Base-by-base conservation (phyloP, 176 grass and related monocot species). In the Metroxylon sagu region DNA sequence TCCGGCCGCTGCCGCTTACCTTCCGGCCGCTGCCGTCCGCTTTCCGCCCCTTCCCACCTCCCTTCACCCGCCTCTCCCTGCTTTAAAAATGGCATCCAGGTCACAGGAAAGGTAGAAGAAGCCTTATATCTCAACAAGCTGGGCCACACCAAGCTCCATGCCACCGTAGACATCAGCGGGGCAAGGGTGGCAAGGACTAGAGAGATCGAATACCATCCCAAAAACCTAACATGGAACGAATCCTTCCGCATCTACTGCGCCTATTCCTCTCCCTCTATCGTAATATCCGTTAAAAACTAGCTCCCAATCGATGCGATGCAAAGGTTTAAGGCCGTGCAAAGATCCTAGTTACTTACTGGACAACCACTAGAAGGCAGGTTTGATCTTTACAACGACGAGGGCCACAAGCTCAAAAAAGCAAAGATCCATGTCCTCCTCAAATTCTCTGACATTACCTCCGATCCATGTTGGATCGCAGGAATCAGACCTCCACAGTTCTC, bases 161-260 rank as follows among this genome's bases (percentile, higher is more conserved):
- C 77, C 16, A 77, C 85, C 61, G 2, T 96, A 12, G 86, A 90
- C 59, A 83, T 90, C 71, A 83, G 86, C 65, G 52, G 48, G 10
- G 83, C 83, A 49, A 74, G 79, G 43, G 80, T 90, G 48, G 91
- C 77, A 52, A 80, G 83, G 53, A 90, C 86, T 27, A 43, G 86
- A 19, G 71, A 82, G 77, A 69, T 85, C 31, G 86, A 87, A 69
- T 86, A 74, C 74, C 80, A 82, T 54, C 57, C 83, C 2, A 68
- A 60, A 56, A 69, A 50, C 15, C 86, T 80, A 5, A 72, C 49
- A 1, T 96, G 86, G 86, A 87, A 96, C 82, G 76, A 96, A 52
- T 87, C 86, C 0, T 90, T 96, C 76, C 79, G 80, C 60, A 60
- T 96, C 19, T 88, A 96, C 61, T 89, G 78, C 77, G 86, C 83